phyloP scores from a whole-genome alignment of 2,329 filamentous ascomycete species.

The Penicillium sclerotigenum region DNA sequence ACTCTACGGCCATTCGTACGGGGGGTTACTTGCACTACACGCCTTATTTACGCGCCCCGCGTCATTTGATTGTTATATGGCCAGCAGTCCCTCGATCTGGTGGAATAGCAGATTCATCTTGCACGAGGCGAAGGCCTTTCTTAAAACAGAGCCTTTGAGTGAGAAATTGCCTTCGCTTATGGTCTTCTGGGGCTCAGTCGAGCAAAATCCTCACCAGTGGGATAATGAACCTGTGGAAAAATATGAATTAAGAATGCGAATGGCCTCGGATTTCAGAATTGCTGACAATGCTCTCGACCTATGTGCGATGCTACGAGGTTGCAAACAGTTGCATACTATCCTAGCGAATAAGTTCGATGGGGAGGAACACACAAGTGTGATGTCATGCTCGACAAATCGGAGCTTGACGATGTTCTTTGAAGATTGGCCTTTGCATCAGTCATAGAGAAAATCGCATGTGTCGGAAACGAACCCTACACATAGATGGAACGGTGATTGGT shows the following conservation, averaged over 20 bases:
- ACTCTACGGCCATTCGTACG: conserved; percentile 52
- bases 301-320: conserved; percentile 13
- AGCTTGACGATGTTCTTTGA: conserved; percentile 20
- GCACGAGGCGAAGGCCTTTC: conserved; percentile 31
- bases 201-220: conserved; percentile 31
- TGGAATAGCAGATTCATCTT: conserved; percentile 48
- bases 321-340: conserved; percentile 15
- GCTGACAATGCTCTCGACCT: conserved; percentile 22
- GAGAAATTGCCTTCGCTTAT: conserved; percentile 25
- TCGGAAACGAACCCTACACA: too few species aligned
- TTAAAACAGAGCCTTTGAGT: conserved; percentile 12
- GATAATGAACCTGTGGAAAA: conserved; percentile 33
- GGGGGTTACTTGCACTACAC: conserved; percentile 49
- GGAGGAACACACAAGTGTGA: conserved; percentile 34
- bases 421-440: background rate
- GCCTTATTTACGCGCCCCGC: conserved; percentile 43
- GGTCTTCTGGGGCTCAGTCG: conserved; percentile 31
- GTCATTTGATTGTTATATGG: conserved; percentile 47
- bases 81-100: conserved; percentile 50
- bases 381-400: conserved; percentile 22
- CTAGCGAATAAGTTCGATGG: conserved; percentile 22
- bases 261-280: conserved; percentile 23
- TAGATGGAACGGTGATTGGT: background rate
- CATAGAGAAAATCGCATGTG: background rate
- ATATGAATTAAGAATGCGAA: conserved; percentile 27